Evolutionary conservation across 192 early-diverging fungal genomes (phyloP).

Genomic region (Kickxella alabastrina): DNA sequence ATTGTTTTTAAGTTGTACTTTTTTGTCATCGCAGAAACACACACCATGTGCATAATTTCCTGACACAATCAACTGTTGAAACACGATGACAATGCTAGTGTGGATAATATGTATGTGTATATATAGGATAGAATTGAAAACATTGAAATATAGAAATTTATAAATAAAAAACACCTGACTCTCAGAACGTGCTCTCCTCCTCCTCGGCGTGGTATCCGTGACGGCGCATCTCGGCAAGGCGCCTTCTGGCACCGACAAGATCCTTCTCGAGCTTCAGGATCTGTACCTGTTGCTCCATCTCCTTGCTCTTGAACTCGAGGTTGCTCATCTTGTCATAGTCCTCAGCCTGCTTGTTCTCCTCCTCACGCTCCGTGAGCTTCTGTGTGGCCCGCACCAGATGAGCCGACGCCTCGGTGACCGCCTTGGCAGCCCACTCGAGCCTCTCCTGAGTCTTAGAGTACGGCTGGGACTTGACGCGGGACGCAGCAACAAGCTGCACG

Average conservation of each 20-base stretch:
- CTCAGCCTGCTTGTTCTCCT: conserved; percentile 54
- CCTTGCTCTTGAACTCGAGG: conserved; percentile 91
- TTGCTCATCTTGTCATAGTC: conserved; percentile 74
- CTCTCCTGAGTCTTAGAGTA: conserved; percentile 90
- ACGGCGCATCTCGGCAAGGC: conserved; percentile 90
- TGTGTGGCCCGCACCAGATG: conserved; percentile 90
- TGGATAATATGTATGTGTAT: too few relatives aligned
- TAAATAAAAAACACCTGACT: conserved; percentile 1
- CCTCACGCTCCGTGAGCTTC: conserved; percentile 68
- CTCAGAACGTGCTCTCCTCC: conserved; percentile 24
- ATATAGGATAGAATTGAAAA: too few relatives aligned
- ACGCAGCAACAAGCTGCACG: conserved; percentile 93
- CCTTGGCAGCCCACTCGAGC: conserved; percentile 90
- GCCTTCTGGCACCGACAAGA: conserved; percentile 75
- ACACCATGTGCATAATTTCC: too few relatives aligned
- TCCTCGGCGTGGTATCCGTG: conserved; percentile 66
- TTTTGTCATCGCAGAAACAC: too few relatives aligned
- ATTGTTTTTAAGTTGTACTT: too few relatives aligned
- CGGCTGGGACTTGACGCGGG: conserved; percentile 88
- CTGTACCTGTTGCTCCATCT: conserved; percentile 98
- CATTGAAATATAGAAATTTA: conserved; percentile 3
- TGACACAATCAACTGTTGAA: too few relatives aligned
- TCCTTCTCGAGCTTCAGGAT: conserved; percentile 96
- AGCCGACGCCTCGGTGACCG: conserved; percentile 87
- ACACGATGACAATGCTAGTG: too few relatives aligned